phyloP scores from a whole-genome alignment of 164 flowering plant genomes.

The Piper longum region DNA sequence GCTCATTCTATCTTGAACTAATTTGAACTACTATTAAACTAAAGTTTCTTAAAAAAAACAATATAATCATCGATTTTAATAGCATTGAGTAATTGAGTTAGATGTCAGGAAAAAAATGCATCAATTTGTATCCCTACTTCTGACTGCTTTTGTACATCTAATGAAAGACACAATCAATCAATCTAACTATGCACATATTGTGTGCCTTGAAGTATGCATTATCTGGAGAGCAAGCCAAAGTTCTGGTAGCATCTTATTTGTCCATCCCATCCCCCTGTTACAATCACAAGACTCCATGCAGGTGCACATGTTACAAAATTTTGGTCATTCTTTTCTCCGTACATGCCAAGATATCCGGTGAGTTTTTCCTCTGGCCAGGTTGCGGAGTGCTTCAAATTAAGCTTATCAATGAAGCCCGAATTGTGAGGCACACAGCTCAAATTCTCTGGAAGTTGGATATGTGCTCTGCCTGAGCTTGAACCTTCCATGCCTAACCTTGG shows the following conservation, averaged over 20 bases:
- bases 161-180: neutral
- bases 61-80: no score
- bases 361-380: conserved; percentile 94
- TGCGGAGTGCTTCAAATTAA: conserved; percentile 23
- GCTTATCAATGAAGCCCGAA: conserved; percentile 48
- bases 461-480: neutral
- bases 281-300: conserved; percentile 73
- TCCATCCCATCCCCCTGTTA: conserved; percentile 65
- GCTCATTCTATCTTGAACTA: no score
- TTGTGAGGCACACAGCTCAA: conserved; percentile 31
- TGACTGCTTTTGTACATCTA: no score
- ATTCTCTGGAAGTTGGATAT: neutral
- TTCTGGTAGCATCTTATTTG: conserved; percentile 63
- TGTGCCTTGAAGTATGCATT: conserved; percentile 1
- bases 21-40: no score
- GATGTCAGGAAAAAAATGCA: neutral
- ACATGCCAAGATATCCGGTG: conserved; percentile 18
- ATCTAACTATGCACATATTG: no score
- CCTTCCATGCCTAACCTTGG: conserved; percentile 42
- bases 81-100: no score
- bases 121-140: neutral
- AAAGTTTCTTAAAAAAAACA: no score
- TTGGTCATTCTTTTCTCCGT: conserved; percentile 3
- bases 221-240: conserved; percentile 61
- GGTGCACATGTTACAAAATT: neutral